Evolutionary conservation across 345 rosid genomes (phyloP), one percentile per base, ranked within the genome.

Genomic region (Luvunga scandens): DNA sequence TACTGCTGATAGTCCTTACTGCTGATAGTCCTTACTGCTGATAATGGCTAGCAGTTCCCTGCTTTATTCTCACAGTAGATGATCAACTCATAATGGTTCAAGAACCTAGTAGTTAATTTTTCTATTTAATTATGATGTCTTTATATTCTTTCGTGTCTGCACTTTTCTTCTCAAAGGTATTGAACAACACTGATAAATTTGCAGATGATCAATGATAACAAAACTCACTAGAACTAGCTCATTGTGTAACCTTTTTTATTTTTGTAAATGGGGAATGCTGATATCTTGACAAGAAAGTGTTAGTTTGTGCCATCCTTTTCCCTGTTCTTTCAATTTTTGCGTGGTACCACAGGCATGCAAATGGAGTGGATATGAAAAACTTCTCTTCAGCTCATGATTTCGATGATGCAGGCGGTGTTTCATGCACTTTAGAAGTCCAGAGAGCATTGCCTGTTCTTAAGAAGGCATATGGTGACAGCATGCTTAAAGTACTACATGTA

Each of bases 401-500:
- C 7, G 38, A 71, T 57, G 27, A 6, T 79, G 68, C 86, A 89
- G 97, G 86, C 65, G 82, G 88, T 79, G 84, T 73, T 66, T 88
- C 92, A 14, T 92, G 94, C 88, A 90, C 90, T 16, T 31, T 61
- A 79, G 97, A 90, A 80, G 83, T 92, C 34, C 90, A 75, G 78
- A 80, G 79, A 81, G 89, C 89, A 30, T 25, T 88, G 36, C 92
- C 92, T 61, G 38, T 90, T 56, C 79, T 92, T 72, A 89, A 84
- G 85, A 90, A 90, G 82, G 91, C 85, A 72, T 90, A 89, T 78
- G 91, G 94, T 76, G 91, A 88, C 81, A 86, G 87, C 83, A 88
- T 90, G 90, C 88, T 24, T 55, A 87, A 89, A 81, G 88, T 90
- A 24, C 78, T 92, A 82, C 94, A 90, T 65, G 83, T 92, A 31